Conservation (phyloP, 257 asterid species). For the Vinca minor region DNA sequence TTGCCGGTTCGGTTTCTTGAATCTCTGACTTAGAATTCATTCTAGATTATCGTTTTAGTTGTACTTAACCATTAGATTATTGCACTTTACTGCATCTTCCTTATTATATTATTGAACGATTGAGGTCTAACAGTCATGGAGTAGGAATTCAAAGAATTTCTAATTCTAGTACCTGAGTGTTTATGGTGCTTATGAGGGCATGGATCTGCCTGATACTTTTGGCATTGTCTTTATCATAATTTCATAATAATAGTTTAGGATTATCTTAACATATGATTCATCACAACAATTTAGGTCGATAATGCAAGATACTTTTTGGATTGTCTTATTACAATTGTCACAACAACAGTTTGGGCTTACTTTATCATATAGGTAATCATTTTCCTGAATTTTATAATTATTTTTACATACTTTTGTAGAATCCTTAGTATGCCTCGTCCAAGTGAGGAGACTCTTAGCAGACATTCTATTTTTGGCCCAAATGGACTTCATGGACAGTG, state of each 20-base stretch:
- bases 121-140: neutral
- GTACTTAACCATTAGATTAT: neutral
- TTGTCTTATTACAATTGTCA: neutral
- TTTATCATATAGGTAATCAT: no score
- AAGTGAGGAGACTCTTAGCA: constrained; percentile 78
- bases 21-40: neutral
- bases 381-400: constrained; percentile 1
- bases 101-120: neutral
- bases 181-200: neutral
- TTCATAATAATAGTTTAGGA: neutral
- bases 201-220: constrained; percentile 2
- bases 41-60: no score
- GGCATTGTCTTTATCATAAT: neutral
- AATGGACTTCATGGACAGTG: constrained; percentile 79
- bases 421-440: constrained; percentile 57
- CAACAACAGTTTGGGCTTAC: no score
- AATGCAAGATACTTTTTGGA: no score
- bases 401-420: constrained; percentile 33
- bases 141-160: neutral
- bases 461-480: constrained; percentile 91
- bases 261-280: neutral
- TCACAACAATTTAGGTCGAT: neutral
- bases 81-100: neutral
- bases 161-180: neutral
- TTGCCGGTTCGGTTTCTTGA: neutral